Conservation (phyloP, 805 yeast species). For the Spathaspora girioi region DNA sequence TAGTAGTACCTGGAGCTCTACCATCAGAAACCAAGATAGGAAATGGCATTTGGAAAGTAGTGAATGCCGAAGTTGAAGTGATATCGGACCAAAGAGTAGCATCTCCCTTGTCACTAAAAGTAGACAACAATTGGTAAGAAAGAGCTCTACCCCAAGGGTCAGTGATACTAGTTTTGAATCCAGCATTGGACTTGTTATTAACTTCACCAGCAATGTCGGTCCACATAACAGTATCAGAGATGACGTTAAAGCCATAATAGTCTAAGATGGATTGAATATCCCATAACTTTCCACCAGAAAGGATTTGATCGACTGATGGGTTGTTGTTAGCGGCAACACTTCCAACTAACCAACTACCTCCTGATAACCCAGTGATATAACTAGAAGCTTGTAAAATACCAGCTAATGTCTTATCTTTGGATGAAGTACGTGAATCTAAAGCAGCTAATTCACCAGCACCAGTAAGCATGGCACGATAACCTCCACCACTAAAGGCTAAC, state of each 20-base stretch:
- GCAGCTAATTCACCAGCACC: slow-evolving; percentile 88
- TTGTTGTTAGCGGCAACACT: slow-evolving; percentile 61
- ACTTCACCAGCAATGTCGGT: slow-evolving; percentile 54
- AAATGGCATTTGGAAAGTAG: slow-evolving; percentile 33
- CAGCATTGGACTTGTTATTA: slow-evolving; percentile 35
- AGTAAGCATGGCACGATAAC: slow-evolving; percentile 80
- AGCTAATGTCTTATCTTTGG: slow-evolving; percentile 60
- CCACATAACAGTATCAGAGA: background rate
- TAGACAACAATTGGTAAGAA: slow-evolving; percentile 35
- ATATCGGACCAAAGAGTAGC: slow-evolving; percentile 31
- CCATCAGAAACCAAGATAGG: slow-evolving; percentile 39
- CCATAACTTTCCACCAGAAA: slow-evolving; percentile 30
- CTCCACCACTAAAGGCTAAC: slow-evolving; percentile 64
- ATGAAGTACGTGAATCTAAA: slow-evolving; percentile 65
- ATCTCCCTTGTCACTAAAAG: slow-evolving; percentile 22
- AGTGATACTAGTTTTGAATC: slow-evolving; percentile 35
- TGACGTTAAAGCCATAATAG: slow-evolving; percentile 55
- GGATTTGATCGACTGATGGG: slow-evolving; percentile 41
- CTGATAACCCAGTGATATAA: slow-evolving; percentile 73
- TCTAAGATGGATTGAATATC: slow-evolving; percentile 61
- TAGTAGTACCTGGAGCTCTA: slow-evolving; percentile 29
- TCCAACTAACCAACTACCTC: slow-evolving; percentile 62
- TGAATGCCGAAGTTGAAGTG: slow-evolving; percentile 21
- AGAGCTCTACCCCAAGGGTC: slow-evolving; percentile 45
- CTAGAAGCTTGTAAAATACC: slow-evolving; percentile 72